Percentiles rank a stretch among this genome's conserved stretches.
Conservation (phyloP, 257 asterid genomes). For the Ballota nigra region DNA sequence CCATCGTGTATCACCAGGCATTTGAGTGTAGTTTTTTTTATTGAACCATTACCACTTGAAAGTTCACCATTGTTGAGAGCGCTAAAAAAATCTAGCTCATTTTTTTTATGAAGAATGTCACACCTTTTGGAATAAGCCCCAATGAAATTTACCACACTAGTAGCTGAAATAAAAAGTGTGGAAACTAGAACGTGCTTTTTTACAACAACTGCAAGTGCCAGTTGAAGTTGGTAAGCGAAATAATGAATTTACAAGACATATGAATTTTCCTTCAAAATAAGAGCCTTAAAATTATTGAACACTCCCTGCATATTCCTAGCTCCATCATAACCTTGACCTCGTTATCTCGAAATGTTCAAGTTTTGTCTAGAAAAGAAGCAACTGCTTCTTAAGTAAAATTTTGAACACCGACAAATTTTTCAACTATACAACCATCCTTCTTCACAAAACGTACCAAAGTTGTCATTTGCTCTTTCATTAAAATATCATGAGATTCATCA, state of each 20-base stretch:
- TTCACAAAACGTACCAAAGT: neutral
- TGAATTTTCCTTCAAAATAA: too few species aligned
- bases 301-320: too few species aligned
- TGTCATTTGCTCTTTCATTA: neutral
- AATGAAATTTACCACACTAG: neutral
- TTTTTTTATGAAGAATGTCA: neutral
- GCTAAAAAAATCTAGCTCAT: neutral
- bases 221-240: too few species aligned
- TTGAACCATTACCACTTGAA: neutral
- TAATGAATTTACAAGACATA: too few species aligned
- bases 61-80: too few species aligned
- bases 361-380: slow-evolving; percentile 1
- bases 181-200: neutral
- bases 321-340: neutral
- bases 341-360: neutral
- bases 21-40: neutral
- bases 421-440: neutral
- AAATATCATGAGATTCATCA: too few species aligned
- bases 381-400: neutral
- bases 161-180: neutral
- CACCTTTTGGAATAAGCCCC: neutral
- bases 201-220: neutral
- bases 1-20: neutral
- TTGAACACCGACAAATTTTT: neutral
- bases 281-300: too few species aligned